Evolutionary conservation across 164 flowering plant genomes (phyloP).

Genomic region (Tinospora cordifolia): DNA sequence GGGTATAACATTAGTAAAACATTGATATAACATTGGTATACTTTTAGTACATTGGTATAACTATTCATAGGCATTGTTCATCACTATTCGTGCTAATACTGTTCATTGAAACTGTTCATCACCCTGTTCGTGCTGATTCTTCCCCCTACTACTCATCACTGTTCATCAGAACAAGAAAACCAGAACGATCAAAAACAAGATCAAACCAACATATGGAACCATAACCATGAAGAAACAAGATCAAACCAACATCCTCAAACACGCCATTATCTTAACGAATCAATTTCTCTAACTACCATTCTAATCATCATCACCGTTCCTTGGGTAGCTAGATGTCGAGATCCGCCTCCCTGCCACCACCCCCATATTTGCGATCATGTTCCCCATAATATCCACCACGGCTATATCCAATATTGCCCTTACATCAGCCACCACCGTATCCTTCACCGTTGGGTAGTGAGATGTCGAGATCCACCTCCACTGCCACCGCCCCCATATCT

Average conservation of each 20-base stretch:
- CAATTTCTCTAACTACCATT: conserved; percentile 14
- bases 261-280: neutral
- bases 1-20: too few species aligned
- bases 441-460: conserved; percentile 13
- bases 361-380: neutral
- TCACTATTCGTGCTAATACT: too few species aligned
- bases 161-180: too few species aligned
- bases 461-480: neutral
- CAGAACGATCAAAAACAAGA: conserved; percentile 8
- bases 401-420: neutral
- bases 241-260: neutral
- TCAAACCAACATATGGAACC: neutral
- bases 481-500: conserved; percentile 9
- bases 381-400: neutral
- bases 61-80: too few species aligned
- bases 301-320: conserved; percentile 5
- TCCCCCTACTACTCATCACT: too few species aligned
- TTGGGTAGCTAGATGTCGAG: conserved; percentile 9
- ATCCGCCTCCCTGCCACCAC: conserved; percentile 12
- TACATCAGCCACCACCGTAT: neutral
- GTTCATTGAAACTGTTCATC: too few species aligned
- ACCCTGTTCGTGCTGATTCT: too few species aligned
- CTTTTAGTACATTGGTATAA: too few species aligned
- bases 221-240: neutral
- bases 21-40: too few species aligned